Evolutionary conservation across 139 green algal genomes (phyloP), one percentile per base, ranked within the genome.

Genomic region (Desmodesmus armatus): DNA sequence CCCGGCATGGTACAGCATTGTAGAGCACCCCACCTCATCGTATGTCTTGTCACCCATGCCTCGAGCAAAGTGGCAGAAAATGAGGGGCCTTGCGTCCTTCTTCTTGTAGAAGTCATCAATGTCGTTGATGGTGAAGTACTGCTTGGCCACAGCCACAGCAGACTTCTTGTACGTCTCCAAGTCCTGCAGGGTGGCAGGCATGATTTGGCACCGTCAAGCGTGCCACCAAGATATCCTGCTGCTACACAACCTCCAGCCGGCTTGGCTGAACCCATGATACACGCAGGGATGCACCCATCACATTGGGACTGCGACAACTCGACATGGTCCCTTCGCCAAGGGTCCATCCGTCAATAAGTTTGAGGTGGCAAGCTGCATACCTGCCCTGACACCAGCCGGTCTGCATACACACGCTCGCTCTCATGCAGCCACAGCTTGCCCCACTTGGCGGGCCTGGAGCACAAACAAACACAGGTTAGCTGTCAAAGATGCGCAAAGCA

Each of bases 361-460:
- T n/a, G n/a, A n/a, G n/a, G n/a, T n/a, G n/a, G n/a, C n/a, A n/a
- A n/a, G n/a, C 33, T 39, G 41, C 43, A 43, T 51, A 86, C 80
- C 80, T 72, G 66, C 53, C 43, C 5, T 25, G 80, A 86, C 11
- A 97, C 94, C 31, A 97, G 92, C 63, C 94, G 88, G 86, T 97
- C 92, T 58, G 91, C 92, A 88, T 97, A 98, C 69, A 97, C 94
- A 43, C 95, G 90, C 90, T 97, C 95, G 23, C 86, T 93, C 91
- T 98, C 95, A 85, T 98, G 95, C 78, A 98, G 92, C 95, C 95
- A 98, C 49, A 98, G 89, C 83, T 94, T 93, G 83, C 90, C 91
- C 85, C 95, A 92, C 91, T 97, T 97, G 58, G 35, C 15, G 13
- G 35, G 35, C 13, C n/a, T n/a, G n/a, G n/a, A n/a, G n/a, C n/a